A percentile compares a stretch with the other conserved stretches of the same genome.
Evolutionary conservation across 2,329 filamentous ascomycete genomes (phyloP).

Genomic region (Leptosphaerulina australis): DNA sequence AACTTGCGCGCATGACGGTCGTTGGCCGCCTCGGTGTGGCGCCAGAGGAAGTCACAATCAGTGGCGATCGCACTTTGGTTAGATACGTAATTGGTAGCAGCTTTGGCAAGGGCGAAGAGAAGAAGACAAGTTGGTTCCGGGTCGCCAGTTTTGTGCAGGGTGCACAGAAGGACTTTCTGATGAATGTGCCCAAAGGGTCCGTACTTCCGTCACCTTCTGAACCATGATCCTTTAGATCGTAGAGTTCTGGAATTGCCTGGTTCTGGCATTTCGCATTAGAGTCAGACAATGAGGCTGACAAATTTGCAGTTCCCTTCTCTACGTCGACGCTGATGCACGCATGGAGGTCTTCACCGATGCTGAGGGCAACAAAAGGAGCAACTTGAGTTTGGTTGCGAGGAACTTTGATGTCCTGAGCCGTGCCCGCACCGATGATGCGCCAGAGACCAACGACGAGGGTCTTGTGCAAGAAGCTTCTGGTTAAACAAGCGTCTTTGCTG

Average conservation of each 20-base stretch:
- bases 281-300: background rate
- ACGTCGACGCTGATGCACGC: conserved; percentile 80
- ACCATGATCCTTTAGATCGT: no score
- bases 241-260: background rate
- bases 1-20: conserved; percentile 80
- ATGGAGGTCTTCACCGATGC: conserved; percentile 66
- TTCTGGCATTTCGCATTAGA: background rate
- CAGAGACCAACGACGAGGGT: conserved; percentile 42
- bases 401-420: conserved; percentile 45
- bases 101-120: conserved; percentile 69
- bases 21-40: conserved; percentile 81
- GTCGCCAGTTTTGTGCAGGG: conserved; percentile 77
- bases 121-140: conserved; percentile 83
- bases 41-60: conserved; percentile 77
- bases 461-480: conserved; percentile 38
- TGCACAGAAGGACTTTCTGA: conserved; percentile 71
- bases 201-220: conserved; percentile 40
- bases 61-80: conserved; percentile 77
- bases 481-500: conserved; percentile 12
- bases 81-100: conserved; percentile 77
- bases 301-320: conserved; percentile 70
- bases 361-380: conserved; percentile 70
- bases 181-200: conserved; percentile 83
- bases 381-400: conserved; percentile 74
- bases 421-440: conserved; percentile 28